These are phyloP conservation scores for Claviceps purpurea DNA, from an alignment of 2,329 filamentous ascomycete genomes.

Conservation along the genomic window DNA sequence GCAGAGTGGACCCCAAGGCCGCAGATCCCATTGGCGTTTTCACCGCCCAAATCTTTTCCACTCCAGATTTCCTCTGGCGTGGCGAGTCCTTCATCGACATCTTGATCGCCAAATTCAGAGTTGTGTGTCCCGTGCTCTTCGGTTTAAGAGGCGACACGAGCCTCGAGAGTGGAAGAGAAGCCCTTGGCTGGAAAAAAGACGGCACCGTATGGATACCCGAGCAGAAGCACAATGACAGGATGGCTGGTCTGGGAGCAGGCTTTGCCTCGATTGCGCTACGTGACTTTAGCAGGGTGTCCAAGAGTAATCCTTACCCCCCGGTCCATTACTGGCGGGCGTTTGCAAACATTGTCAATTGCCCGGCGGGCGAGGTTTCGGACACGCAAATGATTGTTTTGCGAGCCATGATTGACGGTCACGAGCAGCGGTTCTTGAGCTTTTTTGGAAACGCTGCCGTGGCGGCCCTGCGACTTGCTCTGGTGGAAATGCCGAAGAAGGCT, in stretches of 20 bases:
- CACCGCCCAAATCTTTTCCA: slow-evolving; percentile 60
- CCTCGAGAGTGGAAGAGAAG: slow-evolving; percentile 50
- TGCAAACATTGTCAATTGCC: slow-evolving; percentile 63
- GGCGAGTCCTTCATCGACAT: slow-evolving; percentile 64
- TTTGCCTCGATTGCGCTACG: slow-evolving; percentile 73
- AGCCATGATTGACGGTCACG: slow-evolving; percentile 58
- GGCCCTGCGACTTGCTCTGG: slow-evolving; percentile 53
- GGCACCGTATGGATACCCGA: slow-evolving; percentile 48
- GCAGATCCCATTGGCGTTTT: slow-evolving; percentile 74
- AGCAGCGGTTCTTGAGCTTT: slow-evolving; percentile 62
- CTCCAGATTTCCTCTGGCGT: slow-evolving; percentile 51
- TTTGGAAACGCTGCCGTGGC: slow-evolving; percentile 68
- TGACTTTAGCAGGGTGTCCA: slow-evolving; percentile 59
- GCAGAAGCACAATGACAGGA: slow-evolving; percentile 65
- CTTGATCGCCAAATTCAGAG: slow-evolving; percentile 70
- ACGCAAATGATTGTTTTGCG: slow-evolving; percentile 61
- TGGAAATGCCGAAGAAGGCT: slow-evolving; percentile 56
- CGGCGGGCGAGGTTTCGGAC: slow-evolving; percentile 50
- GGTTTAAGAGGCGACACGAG: slow-evolving; percentile 66
- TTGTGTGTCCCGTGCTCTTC: slow-evolving; percentile 73
- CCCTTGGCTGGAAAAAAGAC: slow-evolving; percentile 62
- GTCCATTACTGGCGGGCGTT: slow-evolving; percentile 72
- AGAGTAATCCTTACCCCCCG: slow-evolving; percentile 63
- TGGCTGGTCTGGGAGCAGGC: slow-evolving; percentile 72
- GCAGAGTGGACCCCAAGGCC: slow-evolving; percentile 45